Evolutionary conservation across 768 basidiomycete species (phyloP).

Genomic region (Daedaleopsis nitida): DNA sequence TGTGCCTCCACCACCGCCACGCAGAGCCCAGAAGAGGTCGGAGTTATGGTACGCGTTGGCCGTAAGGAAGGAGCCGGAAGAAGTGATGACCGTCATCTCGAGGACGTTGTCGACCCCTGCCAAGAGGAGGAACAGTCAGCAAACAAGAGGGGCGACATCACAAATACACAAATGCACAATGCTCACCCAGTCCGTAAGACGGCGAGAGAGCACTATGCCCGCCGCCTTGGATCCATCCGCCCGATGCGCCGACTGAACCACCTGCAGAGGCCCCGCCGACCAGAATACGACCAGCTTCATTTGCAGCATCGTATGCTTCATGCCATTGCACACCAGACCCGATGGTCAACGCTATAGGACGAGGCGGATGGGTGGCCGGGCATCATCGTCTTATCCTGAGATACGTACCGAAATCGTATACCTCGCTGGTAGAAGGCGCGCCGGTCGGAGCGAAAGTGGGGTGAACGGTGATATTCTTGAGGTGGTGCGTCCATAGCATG

Average conservation of each 20-base stretch:
- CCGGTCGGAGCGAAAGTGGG: constrained; percentile 37
- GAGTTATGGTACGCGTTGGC: constrained; percentile 47
- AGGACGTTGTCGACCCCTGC: constrained; percentile 30
- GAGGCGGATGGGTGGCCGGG: neutral
- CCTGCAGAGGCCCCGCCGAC: constrained; percentile 1
- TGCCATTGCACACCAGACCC: constrained; percentile 29
- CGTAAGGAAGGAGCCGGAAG: constrained; percentile 45
- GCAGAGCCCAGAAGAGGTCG: constrained; percentile 56
- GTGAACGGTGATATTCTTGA: constrained; percentile 40
- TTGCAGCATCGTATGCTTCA: constrained; percentile 6
- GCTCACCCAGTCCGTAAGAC: constrained; percentile 31
- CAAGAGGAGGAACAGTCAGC: neutral
- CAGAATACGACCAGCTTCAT: neutral
- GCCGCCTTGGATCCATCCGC: constrained; percentile 44
- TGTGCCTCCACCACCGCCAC: constrained; percentile 42
- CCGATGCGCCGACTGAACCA: constrained; percentile 48
- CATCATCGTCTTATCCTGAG: too few relatives aligned
- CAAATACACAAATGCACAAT: constrained; percentile 19
- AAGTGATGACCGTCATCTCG: constrained; percentile 53
- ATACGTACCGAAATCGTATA: constrained; percentile 10
- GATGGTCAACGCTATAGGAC: constrained; percentile 28
- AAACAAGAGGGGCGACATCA: neutral
- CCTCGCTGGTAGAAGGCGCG: constrained; percentile 4
- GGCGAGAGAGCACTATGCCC: constrained; percentile 34
- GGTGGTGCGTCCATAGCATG: constrained; percentile 43